These are phyloP conservation scores for Phytopythium aichiense DNA, from an alignment of 352 stramenopile species.

Conservation along the genomic window DNA sequence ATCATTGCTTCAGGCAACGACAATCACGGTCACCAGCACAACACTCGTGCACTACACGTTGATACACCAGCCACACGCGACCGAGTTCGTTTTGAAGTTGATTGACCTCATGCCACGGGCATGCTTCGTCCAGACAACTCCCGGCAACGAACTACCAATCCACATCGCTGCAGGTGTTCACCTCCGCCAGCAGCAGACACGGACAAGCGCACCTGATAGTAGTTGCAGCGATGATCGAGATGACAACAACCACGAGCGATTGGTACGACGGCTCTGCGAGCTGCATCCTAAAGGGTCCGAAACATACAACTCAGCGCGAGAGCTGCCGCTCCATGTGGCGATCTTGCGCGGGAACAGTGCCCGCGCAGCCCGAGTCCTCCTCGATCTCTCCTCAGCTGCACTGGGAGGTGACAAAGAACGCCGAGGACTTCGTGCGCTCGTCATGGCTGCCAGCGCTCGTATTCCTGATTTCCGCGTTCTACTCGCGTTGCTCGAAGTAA, in stretches of 20 bases:
- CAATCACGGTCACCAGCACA: constrained; percentile 28
- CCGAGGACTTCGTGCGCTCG: constrained; percentile 31
- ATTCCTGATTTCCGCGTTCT: constrained; percentile 29
- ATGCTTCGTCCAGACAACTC: constrained; percentile 17
- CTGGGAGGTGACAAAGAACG: constrained; percentile 28
- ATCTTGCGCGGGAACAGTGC: constrained; percentile 23
- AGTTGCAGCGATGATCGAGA: constrained; percentile 1
- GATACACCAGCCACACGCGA: constrained; percentile 30
- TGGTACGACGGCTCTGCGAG: constrained; percentile 18
- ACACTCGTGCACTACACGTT: constrained; percentile 62
- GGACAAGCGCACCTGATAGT: no score
- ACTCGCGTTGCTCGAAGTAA: constrained; percentile 30
- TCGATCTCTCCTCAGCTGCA: constrained; percentile 28
- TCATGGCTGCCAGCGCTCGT: constrained; percentile 35
- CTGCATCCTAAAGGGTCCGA: constrained; percentile 27
- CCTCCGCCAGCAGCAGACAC: not conserved
- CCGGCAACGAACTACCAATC: constrained; percentile 39
- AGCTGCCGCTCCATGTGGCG: constrained; percentile 49
- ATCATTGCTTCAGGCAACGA: constrained; percentile 15
- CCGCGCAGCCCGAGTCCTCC: constrained; percentile 20
- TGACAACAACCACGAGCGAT: not conserved
- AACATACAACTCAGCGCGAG: constrained; percentile 34
- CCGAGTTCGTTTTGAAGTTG: constrained; percentile 26
- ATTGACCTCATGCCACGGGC: constrained; percentile 25
- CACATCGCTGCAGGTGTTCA: constrained; percentile 31